Percentiles rank a stretch among this genome's conserved stretches.
These are phyloP conservation scores for Coniochaeta sp. DNA, from an alignment of 2,329 filamentous ascomycete genomes.

Conservation along the genomic window DNA sequence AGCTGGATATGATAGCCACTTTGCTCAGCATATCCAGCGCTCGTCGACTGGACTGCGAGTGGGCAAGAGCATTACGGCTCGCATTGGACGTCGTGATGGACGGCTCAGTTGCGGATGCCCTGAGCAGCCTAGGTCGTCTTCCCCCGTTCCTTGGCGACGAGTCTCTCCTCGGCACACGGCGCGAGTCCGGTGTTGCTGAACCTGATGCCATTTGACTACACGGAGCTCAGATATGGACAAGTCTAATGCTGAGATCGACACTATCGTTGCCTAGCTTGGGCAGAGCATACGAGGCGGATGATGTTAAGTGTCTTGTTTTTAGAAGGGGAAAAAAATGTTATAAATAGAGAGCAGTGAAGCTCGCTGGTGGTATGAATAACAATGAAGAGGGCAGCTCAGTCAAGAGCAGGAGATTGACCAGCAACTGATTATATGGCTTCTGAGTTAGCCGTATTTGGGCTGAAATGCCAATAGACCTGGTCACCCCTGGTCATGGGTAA, in stretches of 20 bases:
- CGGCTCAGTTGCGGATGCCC: slow-evolving; percentile 48
- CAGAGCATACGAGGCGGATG: neutral
- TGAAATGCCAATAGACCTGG: slow-evolving; percentile 16
- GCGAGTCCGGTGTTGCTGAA: slow-evolving; percentile 21
- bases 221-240: neutral
- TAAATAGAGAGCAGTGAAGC: neutral
- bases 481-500: neutral
- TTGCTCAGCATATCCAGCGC: slow-evolving; percentile 48
- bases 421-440: neutral
- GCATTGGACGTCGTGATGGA: slow-evolving; percentile 49
- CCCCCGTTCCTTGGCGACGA: slow-evolving; percentile 32
- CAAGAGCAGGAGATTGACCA: neutral
- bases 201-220: slow-evolving; percentile 31
- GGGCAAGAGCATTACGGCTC: slow-evolving; percentile 41
- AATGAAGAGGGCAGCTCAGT: neutral
- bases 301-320: neutral
- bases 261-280: neutral
- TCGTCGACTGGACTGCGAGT: slow-evolving; percentile 37
- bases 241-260: neutral
- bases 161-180: slow-evolving; percentile 26
- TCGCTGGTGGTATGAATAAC: neutral
- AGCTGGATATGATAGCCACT: slow-evolving; percentile 41
- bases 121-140: slow-evolving; percentile 44
- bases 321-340: no score
- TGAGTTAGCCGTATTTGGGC: slow-evolving; percentile 11